Percentiles rank a stretch among this genome's conserved stretches.
Evolutionary conservation across 2,329 filamentous ascomycete genomes (phyloP).

Genomic region (Cercospora janseana): DNA sequence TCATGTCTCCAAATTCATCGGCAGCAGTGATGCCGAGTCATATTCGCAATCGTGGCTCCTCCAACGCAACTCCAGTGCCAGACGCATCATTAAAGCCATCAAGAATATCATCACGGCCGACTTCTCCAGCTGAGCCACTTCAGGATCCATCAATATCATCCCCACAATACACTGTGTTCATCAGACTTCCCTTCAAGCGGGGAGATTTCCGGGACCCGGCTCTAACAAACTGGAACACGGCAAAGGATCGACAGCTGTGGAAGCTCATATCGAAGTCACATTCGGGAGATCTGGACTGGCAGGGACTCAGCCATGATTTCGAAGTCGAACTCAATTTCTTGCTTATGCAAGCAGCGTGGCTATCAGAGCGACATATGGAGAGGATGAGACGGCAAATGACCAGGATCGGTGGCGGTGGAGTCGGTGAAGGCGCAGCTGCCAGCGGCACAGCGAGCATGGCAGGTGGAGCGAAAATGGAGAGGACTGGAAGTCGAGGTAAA

Average conservation of each 20-base stretch:
- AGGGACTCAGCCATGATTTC: constrained; percentile 55
- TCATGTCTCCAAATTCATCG: constrained; percentile 32
- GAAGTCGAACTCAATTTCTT: constrained; percentile 85
- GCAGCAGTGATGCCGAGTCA: constrained; percentile 17
- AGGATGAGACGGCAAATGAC: constrained; percentile 89
- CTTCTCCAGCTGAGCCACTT: constrained; percentile 13
- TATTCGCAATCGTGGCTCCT: constrained; percentile 27
- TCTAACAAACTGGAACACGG: constrained; percentile 80
- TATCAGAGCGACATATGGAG: constrained; percentile 86
- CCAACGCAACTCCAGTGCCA: constrained; percentile 23
- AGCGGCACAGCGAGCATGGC: constrained; percentile 29
- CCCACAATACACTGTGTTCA: constrained; percentile 68
- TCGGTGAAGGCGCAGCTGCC: constrained; percentile 46
- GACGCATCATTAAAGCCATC: constrained; percentile 13
- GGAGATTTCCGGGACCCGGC: constrained; percentile 88
- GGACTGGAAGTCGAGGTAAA: constrained; percentile 50
- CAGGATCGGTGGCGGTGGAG: constrained; percentile 46
- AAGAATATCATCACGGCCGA: constrained; percentile 24
- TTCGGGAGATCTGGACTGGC: constrained; percentile 70
- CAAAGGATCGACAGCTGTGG: constrained; percentile 87
- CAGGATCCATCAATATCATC: constrained; percentile 6
- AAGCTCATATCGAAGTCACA: constrained; percentile 77
- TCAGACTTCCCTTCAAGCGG: constrained; percentile 84
- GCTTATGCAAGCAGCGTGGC: constrained; percentile 87
- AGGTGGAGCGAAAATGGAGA: constrained; percentile 50